phyloP scores from a whole-genome alignment of 2,329 filamentous ascomycete genomes.

The Cladobotryum protrusum region DNA sequence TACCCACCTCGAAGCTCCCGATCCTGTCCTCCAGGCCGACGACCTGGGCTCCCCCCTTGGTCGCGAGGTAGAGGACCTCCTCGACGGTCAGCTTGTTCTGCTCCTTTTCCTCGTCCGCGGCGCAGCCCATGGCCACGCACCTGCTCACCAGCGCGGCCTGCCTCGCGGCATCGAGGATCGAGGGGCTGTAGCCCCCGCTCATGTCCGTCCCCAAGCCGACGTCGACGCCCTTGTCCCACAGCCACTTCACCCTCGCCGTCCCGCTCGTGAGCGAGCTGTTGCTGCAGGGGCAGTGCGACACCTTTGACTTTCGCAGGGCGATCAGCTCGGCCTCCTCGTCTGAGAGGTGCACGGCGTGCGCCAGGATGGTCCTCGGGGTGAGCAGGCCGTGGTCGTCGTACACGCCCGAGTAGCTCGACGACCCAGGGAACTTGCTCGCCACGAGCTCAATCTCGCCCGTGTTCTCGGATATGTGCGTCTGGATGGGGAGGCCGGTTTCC shows the following conservation, averaged over 20 bases:
- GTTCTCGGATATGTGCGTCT: constrained; percentile 91
- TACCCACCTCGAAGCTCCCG: constrained; percentile 78
- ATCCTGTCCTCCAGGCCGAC: constrained; percentile 66
- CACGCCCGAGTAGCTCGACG: constrained; percentile 62
- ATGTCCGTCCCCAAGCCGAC: constrained; percentile 90
- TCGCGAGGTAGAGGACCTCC: constrained; percentile 81
- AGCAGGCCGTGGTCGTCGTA: constrained; percentile 72
- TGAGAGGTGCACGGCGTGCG: constrained; percentile 74
- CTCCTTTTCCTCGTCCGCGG: constrained; percentile 33
- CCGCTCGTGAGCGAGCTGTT: constrained; percentile 81
- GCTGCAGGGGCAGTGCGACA: constrained; percentile 81
- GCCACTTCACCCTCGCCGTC: constrained; percentile 64
- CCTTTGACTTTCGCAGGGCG: constrained; percentile 52
- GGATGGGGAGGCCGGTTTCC: constrained; percentile 60
- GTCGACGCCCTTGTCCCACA: constrained; percentile 68
- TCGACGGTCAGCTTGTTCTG: constrained; percentile 69
- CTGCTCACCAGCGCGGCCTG: constrained; percentile 75
- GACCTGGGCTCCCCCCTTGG: constrained; percentile 77
- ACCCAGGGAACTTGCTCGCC: constrained; percentile 58
- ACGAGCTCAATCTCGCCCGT: constrained; percentile 67
- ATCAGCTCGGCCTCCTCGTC: constrained; percentile 62
- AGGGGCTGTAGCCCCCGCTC: constrained; percentile 77
- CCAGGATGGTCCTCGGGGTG: constrained; percentile 68
- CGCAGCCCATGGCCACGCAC: constrained; percentile 54
- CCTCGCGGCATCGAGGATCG: constrained; percentile 74